Base-by-base conservation (phyloP, 495 filamentous ascomycete species). In the Glarea lozoyensis region DNA sequence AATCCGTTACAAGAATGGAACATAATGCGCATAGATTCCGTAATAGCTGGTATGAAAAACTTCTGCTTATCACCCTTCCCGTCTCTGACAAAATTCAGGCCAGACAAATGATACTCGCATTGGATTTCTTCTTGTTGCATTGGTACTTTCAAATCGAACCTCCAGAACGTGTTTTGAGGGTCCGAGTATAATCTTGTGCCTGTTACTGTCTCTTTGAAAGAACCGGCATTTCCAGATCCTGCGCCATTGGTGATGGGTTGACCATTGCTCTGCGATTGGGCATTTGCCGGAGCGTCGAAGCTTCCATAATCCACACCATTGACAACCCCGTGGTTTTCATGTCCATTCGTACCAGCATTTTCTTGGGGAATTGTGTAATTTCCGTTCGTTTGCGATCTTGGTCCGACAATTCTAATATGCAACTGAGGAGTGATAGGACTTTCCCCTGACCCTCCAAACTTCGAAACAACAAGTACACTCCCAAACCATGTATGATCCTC, bases 1-100 rank as follows among this genome's bases (percentile, higher is more conserved):
- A 97, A 95, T 37, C 90, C 90, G 65, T 95, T 97, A 65, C 88
- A 95, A 20, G 86, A 94, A 64, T 94, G 82, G 64, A 97, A 95
- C 73, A 95, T 86, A 46, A 94, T 83, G 49, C 88, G 78, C 88
- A 97, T 94, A 17, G 84, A 89, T 61, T 95, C 80, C 20, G 76
- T 64, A 37, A 67, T 65, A 2, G 86, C 83, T 2, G 90, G 90
- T 12, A 94, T 74, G 38, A 73, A 82, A 60, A 95, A 94, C 44
- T 50, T 52, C 46, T 73, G 72, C 21, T 64, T 60, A 37, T 55
- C 54, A n/a, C 61, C 62, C 49, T 76, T 69, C 17, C 63, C 64
- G 20, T 54, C 40, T 56, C 64, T 59, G 16, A 58, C 49, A 30
- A 73, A 66, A 3, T 59, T 65, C 54, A 78, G 37, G 3, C 60